Conservation (phyloP, 2,329 filamentous ascomycete species). For the Clarireedia monteithiana region DNA sequence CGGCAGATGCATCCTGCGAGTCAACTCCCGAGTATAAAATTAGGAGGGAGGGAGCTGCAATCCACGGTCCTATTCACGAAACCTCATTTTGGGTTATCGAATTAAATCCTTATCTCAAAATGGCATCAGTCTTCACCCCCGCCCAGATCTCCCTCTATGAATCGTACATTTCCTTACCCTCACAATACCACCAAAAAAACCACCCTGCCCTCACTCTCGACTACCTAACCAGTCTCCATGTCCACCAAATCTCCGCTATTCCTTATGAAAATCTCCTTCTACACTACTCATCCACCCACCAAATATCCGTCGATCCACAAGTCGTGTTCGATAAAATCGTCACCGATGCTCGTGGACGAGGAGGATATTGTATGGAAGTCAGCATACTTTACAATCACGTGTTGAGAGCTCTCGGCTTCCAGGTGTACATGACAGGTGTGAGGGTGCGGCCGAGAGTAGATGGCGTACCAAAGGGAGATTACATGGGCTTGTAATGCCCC, state of each 20-base stretch:
- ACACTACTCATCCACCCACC: slow-evolving; percentile 20
- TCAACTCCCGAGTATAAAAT: too few species aligned
- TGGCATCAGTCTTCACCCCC: slow-evolving; percentile 16
- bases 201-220: slow-evolving; percentile 14
- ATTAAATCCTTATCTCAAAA: neutral
- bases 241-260: slow-evolving; percentile 18
- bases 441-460: slow-evolving; percentile 20
- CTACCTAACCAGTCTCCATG: slow-evolving; percentile 20
- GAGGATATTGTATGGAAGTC: slow-evolving; percentile 56
- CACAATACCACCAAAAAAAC: slow-evolving; percentile 9
- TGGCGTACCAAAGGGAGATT: slow-evolving; percentile 20
- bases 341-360: slow-evolving; percentile 30
- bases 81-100: too few species aligned
- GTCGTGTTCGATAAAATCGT: slow-evolving; percentile 24
- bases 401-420: slow-evolving; percentile 43
- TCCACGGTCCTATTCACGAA: too few species aligned
- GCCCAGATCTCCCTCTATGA: slow-evolving; percentile 20
- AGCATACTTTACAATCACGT: slow-evolving; percentile 47
- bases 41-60: too few species aligned
- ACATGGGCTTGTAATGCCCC: slow-evolving; percentile 22
- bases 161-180: slow-evolving; percentile 18
- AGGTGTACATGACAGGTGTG: slow-evolving; percentile 45
- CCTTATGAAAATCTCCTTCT: slow-evolving; percentile 25
- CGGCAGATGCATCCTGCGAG: neutral
- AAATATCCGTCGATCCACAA: slow-evolving; percentile 20